Percentiles rank a stretch among this genome's conserved stretches.
Evolutionary conservation across 345 rosid genomes (phyloP).

Genomic region (Psidium guajava): DNA sequence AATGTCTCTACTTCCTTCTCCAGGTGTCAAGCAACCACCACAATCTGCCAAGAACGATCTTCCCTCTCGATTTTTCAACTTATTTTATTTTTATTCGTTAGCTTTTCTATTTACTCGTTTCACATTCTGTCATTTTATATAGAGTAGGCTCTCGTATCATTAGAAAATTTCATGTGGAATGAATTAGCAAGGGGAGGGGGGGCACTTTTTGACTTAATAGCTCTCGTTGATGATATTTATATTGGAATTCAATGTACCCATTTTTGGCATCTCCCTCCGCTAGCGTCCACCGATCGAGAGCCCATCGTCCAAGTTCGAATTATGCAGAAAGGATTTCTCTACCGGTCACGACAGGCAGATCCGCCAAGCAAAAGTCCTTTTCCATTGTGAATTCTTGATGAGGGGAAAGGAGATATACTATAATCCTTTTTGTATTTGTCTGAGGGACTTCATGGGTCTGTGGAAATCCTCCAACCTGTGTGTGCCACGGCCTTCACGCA

Average conservation of each 20-base stretch:
- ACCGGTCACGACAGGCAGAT: not conserved
- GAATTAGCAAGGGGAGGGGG: not conserved
- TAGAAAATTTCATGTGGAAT: not conserved
- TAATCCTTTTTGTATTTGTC: not conserved
- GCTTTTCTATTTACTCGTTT: not conserved
- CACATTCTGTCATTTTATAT: not conserved
- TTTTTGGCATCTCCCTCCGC: not conserved
- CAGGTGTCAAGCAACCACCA: not conserved
- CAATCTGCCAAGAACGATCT: not conserved
- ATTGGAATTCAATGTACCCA: not conserved
- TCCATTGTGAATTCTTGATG: not conserved
- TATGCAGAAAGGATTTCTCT: not conserved
- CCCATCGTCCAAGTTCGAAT: not conserved
- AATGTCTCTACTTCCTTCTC: not conserved
- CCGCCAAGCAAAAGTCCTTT: not conserved
- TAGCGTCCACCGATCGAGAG: not conserved
- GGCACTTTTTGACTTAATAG: conserved; percentile 1
- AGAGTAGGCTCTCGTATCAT: not conserved
- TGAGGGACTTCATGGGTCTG: not conserved
- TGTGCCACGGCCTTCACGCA: not conserved
- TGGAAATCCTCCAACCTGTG: not conserved
- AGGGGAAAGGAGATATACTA: not conserved
- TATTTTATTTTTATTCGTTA: not conserved
- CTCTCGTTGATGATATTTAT: not conserved
- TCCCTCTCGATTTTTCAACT: not conserved